phyloP scores from a whole-genome alignment of 495 filamentous ascomycete species.

The Pyrenula aspistea region DNA sequence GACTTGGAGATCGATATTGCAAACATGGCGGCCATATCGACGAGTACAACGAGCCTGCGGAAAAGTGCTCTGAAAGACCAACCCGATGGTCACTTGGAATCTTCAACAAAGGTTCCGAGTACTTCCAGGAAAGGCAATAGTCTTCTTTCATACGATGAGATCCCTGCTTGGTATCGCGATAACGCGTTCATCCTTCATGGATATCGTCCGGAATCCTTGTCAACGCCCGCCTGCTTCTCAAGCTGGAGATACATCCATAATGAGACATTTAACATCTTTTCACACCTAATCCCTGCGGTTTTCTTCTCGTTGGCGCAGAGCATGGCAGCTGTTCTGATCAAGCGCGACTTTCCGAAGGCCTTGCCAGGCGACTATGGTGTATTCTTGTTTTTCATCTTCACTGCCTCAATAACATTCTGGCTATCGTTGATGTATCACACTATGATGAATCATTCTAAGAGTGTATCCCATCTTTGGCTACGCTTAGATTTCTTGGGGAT shows the following conservation, averaged over 20 bases:
- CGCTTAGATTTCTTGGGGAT: slow-evolving; percentile 38
- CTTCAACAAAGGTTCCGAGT: too few species aligned
- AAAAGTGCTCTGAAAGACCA: too few species aligned
- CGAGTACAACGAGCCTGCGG: too few species aligned
- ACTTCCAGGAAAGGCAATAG: too few species aligned
- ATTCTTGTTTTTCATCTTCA: slow-evolving; percentile 28
- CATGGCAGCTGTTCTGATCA: slow-evolving; percentile 18
- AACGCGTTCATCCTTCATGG: slow-evolving; percentile 23
- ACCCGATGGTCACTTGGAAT: too few species aligned
- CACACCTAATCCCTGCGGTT: slow-evolving; percentile 23
- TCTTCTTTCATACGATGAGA: too few species aligned
- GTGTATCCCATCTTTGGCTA: slow-evolving; percentile 25
- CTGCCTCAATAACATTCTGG: slow-evolving; percentile 24
- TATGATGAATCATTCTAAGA: slow-evolving; percentile 33
- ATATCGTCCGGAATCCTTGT: slow-evolving; percentile 24
- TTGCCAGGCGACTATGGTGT: slow-evolving; percentile 20
- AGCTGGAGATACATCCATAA: slow-evolving; percentile 32
- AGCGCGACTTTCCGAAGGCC: slow-evolving; percentile 16
- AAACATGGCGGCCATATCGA: too few species aligned
- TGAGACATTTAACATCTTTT: slow-evolving; percentile 32
- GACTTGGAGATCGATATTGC: too few species aligned
- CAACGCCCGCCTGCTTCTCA: slow-evolving; percentile 14
- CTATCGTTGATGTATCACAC: slow-evolving; percentile 36
- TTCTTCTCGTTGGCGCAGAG: slow-evolving; percentile 14
- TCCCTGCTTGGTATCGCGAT: slow-evolving; percentile 23